Base-by-base conservation (phyloP, 2,329 filamentous ascomycete genomes). In the Lasiodiplodia citricola region DNA sequence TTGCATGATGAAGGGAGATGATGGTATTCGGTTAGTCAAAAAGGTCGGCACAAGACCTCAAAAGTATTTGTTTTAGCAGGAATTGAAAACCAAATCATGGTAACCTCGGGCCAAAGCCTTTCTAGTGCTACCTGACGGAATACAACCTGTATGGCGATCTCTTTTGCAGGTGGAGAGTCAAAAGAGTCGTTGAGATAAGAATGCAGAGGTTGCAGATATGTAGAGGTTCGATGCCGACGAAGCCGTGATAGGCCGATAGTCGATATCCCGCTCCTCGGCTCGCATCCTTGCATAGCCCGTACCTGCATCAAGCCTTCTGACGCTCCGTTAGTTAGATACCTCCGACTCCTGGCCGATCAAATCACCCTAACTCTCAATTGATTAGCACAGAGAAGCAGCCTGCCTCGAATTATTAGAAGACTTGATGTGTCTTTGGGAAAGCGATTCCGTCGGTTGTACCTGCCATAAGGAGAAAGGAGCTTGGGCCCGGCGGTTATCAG, bases 41-140 rank as follows among this genome's bases (percentile, higher is more conserved):
- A 50, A 70, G 74, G 77, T 35, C 13, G 57, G n/a, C 18, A 18
- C 18, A 8, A 13, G 51, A 18, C 6, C 13, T 54, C 13, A 54
- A 54, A 54, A 54, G 51, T 28, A 14, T 1, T 54, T 4, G 11
- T 28, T 28, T 54, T 1, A 21, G n/a, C 18, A n/a, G n/a, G 50
- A 28, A 50, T 14, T n/a, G 14, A 54, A 6, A 54, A 16, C 7
- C 28, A 54, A 54, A 21, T 8, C 21, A 47, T 47, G 44, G n/a
- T 47, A 10, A 3, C 10, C 2, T 21, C 44, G 2, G 44, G 21
- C 2, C 44, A n/a, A 18, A n/a, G 8, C n/a, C 18, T 47, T 11
- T 10, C 2, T 2, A 5, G 10, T 21, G 44, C 44, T 35, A 10
- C 31, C 31, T 47, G 11, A 21, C 18, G n/a, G 44, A 7, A n/a